Evolutionary conservation across 345 rosid species (phyloP), one percentile per base, ranked within the genome.

Genomic region (Citrus maxima): DNA sequence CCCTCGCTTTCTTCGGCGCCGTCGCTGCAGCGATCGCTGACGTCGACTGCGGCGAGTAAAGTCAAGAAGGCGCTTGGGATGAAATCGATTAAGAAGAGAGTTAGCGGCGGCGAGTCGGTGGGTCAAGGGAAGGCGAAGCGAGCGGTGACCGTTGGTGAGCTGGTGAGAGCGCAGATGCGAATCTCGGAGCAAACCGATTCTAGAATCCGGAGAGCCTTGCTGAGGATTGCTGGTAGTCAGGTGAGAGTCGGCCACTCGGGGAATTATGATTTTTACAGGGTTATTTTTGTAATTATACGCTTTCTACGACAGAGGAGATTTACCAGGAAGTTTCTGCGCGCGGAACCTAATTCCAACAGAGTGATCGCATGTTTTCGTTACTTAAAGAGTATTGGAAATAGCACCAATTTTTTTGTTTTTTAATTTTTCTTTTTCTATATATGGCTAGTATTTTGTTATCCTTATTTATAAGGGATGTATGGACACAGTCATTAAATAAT

Each of bases 41-140:
- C 98, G 3, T 91, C 91, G 10, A 84, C 93, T 28, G 98, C 98
- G 55, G 97, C 98, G 9, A 92, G 98, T 77, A 90, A 88, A 80
- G 95, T 96, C 80, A 96, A 94, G 90, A 94, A 94, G 82, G 97
- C 98, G 37, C 83, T 96, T 28, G 98, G 99, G 69, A 74, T 96
- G 90, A 96, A 92, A 85, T 85, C 89, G 72, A 79, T 84, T 24
- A 81, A 67, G 81, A 82, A 79, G 42, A 82, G 75, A 61, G 80
- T 72, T 51, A 80, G 63, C 16, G 85, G 63, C 16, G 85, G 75
- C 13, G 90, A 80, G 27, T 79, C 88, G 30, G 59, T 60, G 78
- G 83, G 77, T 63, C 83, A 77, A 64, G 66, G 79, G 73, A 84
- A 87, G 70, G 82, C 79, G 77, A 89, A 84, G 84, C 89, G 84